phyloP scores from a whole-genome alignment of 495 filamentous ascomycete species.

The Neurospora sp. region DNA sequence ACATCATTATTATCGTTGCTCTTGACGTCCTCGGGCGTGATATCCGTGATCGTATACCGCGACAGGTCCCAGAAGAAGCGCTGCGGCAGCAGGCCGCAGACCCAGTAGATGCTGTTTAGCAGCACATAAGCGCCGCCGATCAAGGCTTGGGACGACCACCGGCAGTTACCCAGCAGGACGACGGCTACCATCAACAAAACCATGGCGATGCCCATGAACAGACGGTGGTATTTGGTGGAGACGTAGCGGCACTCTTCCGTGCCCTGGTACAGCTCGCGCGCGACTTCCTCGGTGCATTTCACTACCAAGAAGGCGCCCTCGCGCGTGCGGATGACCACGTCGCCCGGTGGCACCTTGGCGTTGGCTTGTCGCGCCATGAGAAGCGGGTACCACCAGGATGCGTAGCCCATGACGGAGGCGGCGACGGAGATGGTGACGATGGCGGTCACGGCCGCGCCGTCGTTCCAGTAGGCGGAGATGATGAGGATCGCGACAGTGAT shows the following conservation, averaged over 20 bases:
- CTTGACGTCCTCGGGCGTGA: slow-evolving; percentile 27
- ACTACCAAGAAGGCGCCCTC: slow-evolving; percentile 53
- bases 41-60: slow-evolving; percentile 29
- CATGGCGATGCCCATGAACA: slow-evolving; percentile 47
- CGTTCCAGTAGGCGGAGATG: slow-evolving; percentile 24
- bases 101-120: slow-evolving; percentile 53
- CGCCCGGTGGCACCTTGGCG: slow-evolving; percentile 43
- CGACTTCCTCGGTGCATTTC: slow-evolving; percentile 51
- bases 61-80: slow-evolving; percentile 41
- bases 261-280: slow-evolving; percentile 53
- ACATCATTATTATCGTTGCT: slow-evolving; percentile 28
- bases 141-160: slow-evolving; percentile 47
- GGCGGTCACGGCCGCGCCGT: slow-evolving; percentile 45
- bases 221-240: slow-evolving; percentile 29
- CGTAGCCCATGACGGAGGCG: slow-evolving; percentile 42
- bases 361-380: slow-evolving; percentile 38
- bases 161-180: slow-evolving; percentile 52
- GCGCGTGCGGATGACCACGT: slow-evolving; percentile 51
- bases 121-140: slow-evolving; percentile 47
- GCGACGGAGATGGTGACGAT: slow-evolving; percentile 35
- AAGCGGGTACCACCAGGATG: slow-evolving; percentile 44
- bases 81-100: slow-evolving; percentile 37
- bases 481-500: slow-evolving; percentile 38
- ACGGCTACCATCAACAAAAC: slow-evolving; percentile 52
- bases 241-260: slow-evolving; percentile 45